Percentiles rank a stretch among this genome's conserved stretches.
These are phyloP conservation scores for Tripterygium wilfordii DNA, from an alignment of 177 flowering plant species.

Conservation along the genomic window DNA sequence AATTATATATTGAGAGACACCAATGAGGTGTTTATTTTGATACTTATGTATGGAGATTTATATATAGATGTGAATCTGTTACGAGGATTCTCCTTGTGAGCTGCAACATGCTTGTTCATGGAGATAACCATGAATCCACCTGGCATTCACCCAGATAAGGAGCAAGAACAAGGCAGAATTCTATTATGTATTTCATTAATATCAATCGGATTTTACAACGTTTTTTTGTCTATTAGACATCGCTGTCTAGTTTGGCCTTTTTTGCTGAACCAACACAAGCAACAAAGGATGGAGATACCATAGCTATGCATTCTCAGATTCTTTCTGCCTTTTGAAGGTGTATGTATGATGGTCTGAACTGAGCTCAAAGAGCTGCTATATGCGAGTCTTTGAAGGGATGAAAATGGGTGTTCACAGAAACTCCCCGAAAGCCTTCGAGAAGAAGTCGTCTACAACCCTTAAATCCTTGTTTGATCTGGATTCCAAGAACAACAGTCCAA, in stretches of 20 bases:
- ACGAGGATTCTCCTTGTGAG: neutral
- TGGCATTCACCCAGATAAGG: conserved; percentile 15
- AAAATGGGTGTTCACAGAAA: conserved; percentile 40
- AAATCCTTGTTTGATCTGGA: conserved; percentile 46
- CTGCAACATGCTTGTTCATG: neutral
- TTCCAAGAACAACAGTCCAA: conserved; percentile 11
- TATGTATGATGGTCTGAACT: too few relatives aligned
- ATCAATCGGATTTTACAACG: conserved; percentile 18
- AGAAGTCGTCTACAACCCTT: conserved; percentile 32
- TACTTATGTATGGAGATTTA: too few relatives aligned
- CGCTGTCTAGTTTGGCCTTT: conserved; percentile 16
- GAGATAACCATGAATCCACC: conserved; percentile 11
- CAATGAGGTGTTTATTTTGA: too few relatives aligned
- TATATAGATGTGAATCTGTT: too few relatives aligned
- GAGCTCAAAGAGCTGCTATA: too few relatives aligned
- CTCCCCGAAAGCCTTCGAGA: conserved; percentile 23
- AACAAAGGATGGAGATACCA: conserved; percentile 2
- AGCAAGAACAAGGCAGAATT: conserved; percentile 4
- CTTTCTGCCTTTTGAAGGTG: too few relatives aligned
- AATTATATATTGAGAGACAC: too few relatives aligned
- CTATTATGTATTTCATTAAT: neutral
- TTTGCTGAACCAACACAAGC: conserved; percentile 7
- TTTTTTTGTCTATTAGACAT: conserved; percentile 12
- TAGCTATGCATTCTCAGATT: neutral
- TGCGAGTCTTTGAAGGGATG: neutral